Evolutionary conservation across 2,329 filamentous ascomycete species (phyloP).

Genomic region (Calonectria honghensis): DNA sequence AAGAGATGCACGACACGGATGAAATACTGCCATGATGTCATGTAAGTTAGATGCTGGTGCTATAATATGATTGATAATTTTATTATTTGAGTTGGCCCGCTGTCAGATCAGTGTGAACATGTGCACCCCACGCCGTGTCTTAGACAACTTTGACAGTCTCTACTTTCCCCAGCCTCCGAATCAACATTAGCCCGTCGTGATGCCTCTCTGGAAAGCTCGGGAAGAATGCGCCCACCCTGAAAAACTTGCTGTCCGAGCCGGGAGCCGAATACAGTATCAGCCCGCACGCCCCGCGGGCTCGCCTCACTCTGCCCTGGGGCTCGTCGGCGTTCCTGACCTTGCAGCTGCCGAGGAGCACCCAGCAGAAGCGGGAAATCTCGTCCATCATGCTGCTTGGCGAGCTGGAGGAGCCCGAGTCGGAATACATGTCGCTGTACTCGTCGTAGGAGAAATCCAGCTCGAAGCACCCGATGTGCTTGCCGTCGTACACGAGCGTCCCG

Average conservation of each 20-base stretch:
- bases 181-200: neutral
- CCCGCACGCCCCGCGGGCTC: slow-evolving; percentile 9
- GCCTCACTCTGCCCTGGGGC: slow-evolving; percentile 2
- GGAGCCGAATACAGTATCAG: slow-evolving; percentile 10
- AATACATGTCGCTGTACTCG: slow-evolving; percentile 8
- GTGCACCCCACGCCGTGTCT: neutral
- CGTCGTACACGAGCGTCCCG: slow-evolving; percentile 4
- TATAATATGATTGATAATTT: too few species aligned
- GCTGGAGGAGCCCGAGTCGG: neutral
- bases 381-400: slow-evolving; percentile 10
- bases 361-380: slow-evolving; percentile 3
- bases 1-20: too few species aligned
- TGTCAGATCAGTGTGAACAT: too few species aligned
- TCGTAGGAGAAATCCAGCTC: slow-evolving; percentile 19
- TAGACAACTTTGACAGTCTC: neutral
- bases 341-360: slow-evolving; percentile 19
- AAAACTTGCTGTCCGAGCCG: neutral
- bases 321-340: slow-evolving; percentile 8
- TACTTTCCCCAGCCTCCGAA: neutral
- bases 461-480: slow-evolving; percentile 8
- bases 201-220: slow-evolving; percentile 18
- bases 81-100: too few species aligned
- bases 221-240: slow-evolving; percentile 3
- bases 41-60: too few species aligned
- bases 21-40: too few species aligned